These are phyloP conservation scores for Skeletonema marinoi DNA, from an alignment of 108 stramenopile genomes.

Conservation along the genomic window DNA sequence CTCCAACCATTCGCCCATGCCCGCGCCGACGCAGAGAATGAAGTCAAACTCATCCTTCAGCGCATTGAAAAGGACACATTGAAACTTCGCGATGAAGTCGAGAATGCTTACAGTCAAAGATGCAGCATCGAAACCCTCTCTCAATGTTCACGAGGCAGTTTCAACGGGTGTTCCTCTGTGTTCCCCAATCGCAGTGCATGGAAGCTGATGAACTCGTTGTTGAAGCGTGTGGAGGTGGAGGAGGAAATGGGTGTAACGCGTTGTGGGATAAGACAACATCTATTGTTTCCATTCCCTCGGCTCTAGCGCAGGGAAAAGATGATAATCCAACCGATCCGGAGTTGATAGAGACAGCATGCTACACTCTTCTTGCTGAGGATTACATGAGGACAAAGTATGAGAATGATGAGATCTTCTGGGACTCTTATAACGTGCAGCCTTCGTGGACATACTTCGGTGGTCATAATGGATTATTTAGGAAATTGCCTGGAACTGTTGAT, in stretches of 20 bases:
- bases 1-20: no score
- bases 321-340: background rate
- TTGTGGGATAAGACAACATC: slow-evolving; percentile 14
- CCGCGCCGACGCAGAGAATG: no score
- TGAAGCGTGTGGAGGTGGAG: slow-evolving; percentile 1
- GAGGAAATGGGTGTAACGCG: background rate
- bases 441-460: slow-evolving; percentile 22
- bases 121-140: slow-evolving; percentile 8
- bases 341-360: slow-evolving; percentile 19
- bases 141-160: background rate
- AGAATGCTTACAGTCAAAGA: slow-evolving; percentile 1
- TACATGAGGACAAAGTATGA: no score
- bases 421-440: no score
- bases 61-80: background rate
- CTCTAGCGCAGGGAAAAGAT: background rate
- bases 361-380: background rate
- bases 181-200: slow-evolving; percentile 29
- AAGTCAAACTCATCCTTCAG: no score
- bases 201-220: background rate
- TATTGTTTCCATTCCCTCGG: slow-evolving; percentile 4
- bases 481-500: slow-evolving; percentile 29
- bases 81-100: slow-evolving; percentile 18
- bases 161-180: background rate
- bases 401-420: no score
- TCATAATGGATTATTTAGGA: slow-evolving; percentile 45